Conservation (phyloP, 2,329 filamentous ascomycete species). For the Ceratocystis albifundus region DNA sequence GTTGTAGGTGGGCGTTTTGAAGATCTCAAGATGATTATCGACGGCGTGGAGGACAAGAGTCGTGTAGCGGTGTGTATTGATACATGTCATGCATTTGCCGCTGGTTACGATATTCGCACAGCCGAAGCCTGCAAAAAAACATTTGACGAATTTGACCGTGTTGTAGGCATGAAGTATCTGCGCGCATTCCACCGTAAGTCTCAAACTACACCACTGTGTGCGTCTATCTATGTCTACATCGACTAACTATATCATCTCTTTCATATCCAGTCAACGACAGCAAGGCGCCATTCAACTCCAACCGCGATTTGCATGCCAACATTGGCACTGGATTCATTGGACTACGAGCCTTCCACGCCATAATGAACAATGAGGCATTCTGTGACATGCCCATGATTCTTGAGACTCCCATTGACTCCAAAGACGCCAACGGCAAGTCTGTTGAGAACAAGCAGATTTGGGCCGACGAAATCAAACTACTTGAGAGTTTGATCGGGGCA, state of each 20-base stretch:
- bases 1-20: conserved; percentile 76
- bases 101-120: conserved; percentile 77
- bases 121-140: conserved; percentile 62
- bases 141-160: conserved; percentile 61
- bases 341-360: conserved; percentile 75
- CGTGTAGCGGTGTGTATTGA: conserved; percentile 91
- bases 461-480: conserved; percentile 87
- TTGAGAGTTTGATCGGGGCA: conserved; percentile 80
- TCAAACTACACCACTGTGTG: background rate
- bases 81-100: conserved; percentile 92
- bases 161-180: conserved; percentile 69
- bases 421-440: conserved; percentile 52
- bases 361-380: conserved; percentile 73
- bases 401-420: conserved; percentile 82
- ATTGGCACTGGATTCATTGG: conserved; percentile 93
- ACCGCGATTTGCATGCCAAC: conserved; percentile 86
- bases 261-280: conserved; percentile 65
- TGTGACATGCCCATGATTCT: conserved; percentile 78
- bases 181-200: conserved; percentile 59
- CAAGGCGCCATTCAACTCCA: conserved; percentile 73
- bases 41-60: conserved; percentile 62
- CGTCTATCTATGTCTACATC: background rate
- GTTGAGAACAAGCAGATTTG: conserved; percentile 73
- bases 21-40: conserved; percentile 77
- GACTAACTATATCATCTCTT: background rate